Evolutionary conservation across 768 basidiomycete species (phyloP).

Genomic region (Cystobasidium onofrii): DNA sequence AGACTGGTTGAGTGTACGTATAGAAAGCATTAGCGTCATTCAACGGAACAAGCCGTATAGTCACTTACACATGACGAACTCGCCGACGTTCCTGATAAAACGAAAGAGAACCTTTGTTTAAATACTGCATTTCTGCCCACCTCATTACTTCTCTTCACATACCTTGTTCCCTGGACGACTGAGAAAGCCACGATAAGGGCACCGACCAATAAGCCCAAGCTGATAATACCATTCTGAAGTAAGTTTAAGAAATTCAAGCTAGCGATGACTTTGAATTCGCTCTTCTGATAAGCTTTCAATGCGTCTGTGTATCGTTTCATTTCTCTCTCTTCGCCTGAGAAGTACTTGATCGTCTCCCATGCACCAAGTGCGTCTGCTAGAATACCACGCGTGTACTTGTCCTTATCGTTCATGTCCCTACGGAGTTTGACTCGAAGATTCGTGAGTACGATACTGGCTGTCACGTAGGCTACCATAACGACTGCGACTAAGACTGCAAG

Average conservation of each 20-base stretch:
- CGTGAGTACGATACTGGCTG: slow-evolving; percentile 46
- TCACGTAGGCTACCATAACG: slow-evolving; percentile 44
- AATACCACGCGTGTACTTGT: slow-evolving; percentile 67
- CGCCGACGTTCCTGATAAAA: not conserved
- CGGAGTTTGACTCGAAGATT: slow-evolving; percentile 31
- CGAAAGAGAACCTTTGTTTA: no score
- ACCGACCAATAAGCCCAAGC: slow-evolving; percentile 70
- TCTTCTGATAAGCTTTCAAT: slow-evolving; percentile 61
- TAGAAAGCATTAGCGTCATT: no score
- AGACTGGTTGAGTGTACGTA: no score
- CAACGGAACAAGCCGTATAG: not conserved
- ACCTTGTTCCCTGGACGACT: slow-evolving; percentile 54
- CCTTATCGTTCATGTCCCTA: slow-evolving; percentile 69
- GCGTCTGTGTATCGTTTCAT: slow-evolving; percentile 62
- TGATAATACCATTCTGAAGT: slow-evolving; percentile 72
- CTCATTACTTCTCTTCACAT: no score
- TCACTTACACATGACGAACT: slow-evolving; percentile 26
- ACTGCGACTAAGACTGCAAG: slow-evolving; percentile 41
- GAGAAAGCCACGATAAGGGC: slow-evolving; percentile 67
- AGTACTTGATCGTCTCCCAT: slow-evolving; percentile 70
- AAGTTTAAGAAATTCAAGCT: slow-evolving; percentile 59
- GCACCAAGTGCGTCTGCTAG: slow-evolving; percentile 67
- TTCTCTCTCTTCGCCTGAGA: slow-evolving; percentile 76
- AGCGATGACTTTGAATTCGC: slow-evolving; percentile 59
- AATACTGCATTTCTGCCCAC: no score